Percentiles rank a stretch among this genome's conserved stretches.
phyloP scores from a whole-genome alignment of 2,329 filamentous ascomycete species.

The Dactylellina sp. region DNA sequence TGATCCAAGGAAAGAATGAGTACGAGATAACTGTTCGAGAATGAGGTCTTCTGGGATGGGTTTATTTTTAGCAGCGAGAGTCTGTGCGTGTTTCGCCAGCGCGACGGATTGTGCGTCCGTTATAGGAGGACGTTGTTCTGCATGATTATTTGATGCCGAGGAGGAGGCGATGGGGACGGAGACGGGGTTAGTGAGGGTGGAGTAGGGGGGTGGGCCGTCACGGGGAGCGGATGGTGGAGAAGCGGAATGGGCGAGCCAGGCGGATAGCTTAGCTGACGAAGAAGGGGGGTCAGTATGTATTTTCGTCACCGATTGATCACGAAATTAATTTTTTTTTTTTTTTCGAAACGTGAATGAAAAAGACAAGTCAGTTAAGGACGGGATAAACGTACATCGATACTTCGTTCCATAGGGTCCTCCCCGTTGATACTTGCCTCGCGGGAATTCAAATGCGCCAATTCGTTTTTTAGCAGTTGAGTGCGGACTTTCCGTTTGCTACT shows the following conservation, averaged over 20 bases:
- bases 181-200: slow-evolving; percentile 15
- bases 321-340: not conserved
- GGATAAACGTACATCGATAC: slow-evolving; percentile 57
- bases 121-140: slow-evolving; percentile 62
- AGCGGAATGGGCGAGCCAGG: slow-evolving; percentile 55
- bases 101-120: slow-evolving; percentile 70
- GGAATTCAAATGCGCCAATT: slow-evolving; percentile 66
- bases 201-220: slow-evolving; percentile 28
- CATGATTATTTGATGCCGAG: slow-evolving; percentile 61
- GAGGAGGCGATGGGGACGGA: slow-evolving; percentile 60
- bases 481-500: slow-evolving; percentile 70
- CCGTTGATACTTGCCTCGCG: slow-evolving; percentile 36
- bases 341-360: no score
- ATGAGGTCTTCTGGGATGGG: slow-evolving; percentile 76
- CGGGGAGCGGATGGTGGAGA: slow-evolving; percentile 35
- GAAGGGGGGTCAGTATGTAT: slow-evolving; percentile 29
- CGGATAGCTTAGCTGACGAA: slow-evolving; percentile 54
- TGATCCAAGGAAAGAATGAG: slow-evolving; percentile 87
- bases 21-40: slow-evolving; percentile 91
- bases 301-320: not conserved
- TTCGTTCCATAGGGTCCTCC: slow-evolving; percentile 45
- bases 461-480: slow-evolving; percentile 71
- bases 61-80: slow-evolving; percentile 40
- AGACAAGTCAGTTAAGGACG: not conserved
- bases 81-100: slow-evolving; percentile 71